A percentile compares a stretch with the other conserved stretches of the same genome.
Conservation (phyloP, 176 grass and related monocot genomes). For the Carex scoparia region DNA sequence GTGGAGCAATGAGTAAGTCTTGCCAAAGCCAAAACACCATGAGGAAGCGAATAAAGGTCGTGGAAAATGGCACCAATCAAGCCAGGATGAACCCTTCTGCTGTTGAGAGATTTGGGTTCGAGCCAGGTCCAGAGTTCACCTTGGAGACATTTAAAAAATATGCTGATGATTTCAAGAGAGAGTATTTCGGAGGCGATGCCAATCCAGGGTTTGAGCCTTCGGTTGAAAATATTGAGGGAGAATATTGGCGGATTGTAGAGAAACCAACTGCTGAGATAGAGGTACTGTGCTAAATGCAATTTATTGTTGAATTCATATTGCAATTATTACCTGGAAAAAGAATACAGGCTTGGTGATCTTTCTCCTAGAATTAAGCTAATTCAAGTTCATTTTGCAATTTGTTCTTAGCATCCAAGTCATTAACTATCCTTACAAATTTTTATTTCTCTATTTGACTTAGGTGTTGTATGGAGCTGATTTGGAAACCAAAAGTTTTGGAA, state of each 20-base stretch:
- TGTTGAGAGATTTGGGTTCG: constrained; percentile 46
- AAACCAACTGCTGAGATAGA: constrained; percentile 87
- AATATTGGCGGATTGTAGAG: constrained; percentile 93
- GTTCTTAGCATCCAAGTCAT: background rate
- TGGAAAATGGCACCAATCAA: constrained; percentile 30
- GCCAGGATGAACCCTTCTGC: constrained; percentile 25
- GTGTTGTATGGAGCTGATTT: constrained; percentile 89
- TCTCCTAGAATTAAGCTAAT: constrained; percentile 1
- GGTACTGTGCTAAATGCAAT: constrained; percentile 31
- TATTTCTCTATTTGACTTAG: constrained; percentile 23
- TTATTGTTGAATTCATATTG: background rate
- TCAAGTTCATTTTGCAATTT: background rate
- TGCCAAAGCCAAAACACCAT: constrained; percentile 41
- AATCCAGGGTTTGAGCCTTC: constrained; percentile 38
- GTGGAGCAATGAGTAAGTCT: constrained; percentile 52
- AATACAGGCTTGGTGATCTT: background rate
- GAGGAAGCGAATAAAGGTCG: constrained; percentile 66
- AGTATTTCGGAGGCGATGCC: constrained; percentile 57
- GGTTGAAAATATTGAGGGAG: constrained; percentile 75
- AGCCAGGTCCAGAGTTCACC: constrained; percentile 84
- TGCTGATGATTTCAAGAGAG: constrained; percentile 71
- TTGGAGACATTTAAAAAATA: constrained; percentile 77
- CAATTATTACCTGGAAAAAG: background rate
- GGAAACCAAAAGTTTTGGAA: constrained; percentile 73
- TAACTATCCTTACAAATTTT: constrained; percentile 9